Conservation (phyloP, 2,329 filamentous ascomycete genomes). For the Cladosporium sp. region DNA sequence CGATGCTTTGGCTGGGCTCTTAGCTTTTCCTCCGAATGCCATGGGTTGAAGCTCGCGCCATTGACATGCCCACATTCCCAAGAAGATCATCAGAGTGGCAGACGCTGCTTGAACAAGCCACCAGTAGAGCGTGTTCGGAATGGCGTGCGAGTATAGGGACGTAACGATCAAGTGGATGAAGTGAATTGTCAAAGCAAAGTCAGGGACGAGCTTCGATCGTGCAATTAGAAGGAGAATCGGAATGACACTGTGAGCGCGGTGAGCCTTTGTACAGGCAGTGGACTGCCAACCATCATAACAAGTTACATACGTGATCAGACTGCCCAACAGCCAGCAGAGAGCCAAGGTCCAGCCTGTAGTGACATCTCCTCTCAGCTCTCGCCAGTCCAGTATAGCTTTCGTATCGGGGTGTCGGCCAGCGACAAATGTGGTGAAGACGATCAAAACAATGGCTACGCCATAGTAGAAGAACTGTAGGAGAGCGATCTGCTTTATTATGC, state of each 20-base stretch:
- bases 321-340: constrained; percentile 67
- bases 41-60: constrained; percentile 89
- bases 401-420: constrained; percentile 61
- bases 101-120: constrained; percentile 70
- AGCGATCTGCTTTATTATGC: constrained; percentile 67
- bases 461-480: constrained; percentile 67
- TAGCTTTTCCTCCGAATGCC: constrained; percentile 68
- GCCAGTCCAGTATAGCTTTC: constrained; percentile 64
- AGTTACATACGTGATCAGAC: constrained; percentile 59
- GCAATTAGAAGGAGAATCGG: constrained; percentile 81
- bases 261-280: not conserved
- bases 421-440: constrained; percentile 67
- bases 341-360: constrained; percentile 70
- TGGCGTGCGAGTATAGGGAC: constrained; percentile 71
- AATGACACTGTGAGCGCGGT: constrained; percentile 61
- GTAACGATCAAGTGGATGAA: constrained; percentile 77
- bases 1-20: constrained; percentile 15
- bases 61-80: constrained; percentile 88
- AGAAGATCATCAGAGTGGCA: constrained; percentile 62
- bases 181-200: constrained; percentile 90
- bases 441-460: constrained; percentile 59
- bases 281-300: not conserved
- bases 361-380: constrained; percentile 64
- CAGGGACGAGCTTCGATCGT: constrained; percentile 89
- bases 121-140: constrained; percentile 83